These are phyloP conservation scores for Ascochyta koolunga DNA, from an alignment of 2,329 filamentous ascomycete genomes.

Conservation along the genomic window DNA sequence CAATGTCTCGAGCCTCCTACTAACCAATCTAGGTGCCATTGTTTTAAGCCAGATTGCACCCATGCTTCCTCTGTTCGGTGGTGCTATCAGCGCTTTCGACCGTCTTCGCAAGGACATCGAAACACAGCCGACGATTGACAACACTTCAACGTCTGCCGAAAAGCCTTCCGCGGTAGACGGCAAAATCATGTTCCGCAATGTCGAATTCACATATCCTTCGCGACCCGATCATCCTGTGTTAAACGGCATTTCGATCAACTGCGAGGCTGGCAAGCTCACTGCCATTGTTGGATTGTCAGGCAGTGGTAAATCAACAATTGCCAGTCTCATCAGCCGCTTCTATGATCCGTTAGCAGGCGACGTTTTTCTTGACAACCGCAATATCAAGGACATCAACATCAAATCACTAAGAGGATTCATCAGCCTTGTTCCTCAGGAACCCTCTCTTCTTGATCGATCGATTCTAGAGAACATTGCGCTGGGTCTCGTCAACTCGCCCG, in stretches of 20 bases:
- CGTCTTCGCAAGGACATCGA: constrained; percentile 66
- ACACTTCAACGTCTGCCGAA: constrained; percentile 38
- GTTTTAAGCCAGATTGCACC: constrained; percentile 55
- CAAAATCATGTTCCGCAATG: constrained; percentile 46
- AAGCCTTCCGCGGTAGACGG: constrained; percentile 53
- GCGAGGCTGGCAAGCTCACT: constrained; percentile 49
- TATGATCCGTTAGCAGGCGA: constrained; percentile 60
- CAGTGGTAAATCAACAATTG: constrained; percentile 52
- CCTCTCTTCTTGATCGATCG: constrained; percentile 57
- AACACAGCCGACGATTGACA: constrained; percentile 49
- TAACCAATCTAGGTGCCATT: constrained; percentile 48
- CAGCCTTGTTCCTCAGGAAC: constrained; percentile 58
- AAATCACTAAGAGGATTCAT: constrained; percentile 46
- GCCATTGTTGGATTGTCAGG: constrained; percentile 53
- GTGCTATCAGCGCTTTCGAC: constrained; percentile 60
- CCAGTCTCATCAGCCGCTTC: constrained; percentile 45
- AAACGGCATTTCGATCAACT: constrained; percentile 44
- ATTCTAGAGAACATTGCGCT: constrained; percentile 62
- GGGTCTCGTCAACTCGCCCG: constrained; percentile 54
- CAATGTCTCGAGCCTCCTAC: neutral
- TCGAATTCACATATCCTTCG: constrained; percentile 52
- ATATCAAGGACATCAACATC: constrained; percentile 48
- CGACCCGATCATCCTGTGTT: constrained; percentile 49
- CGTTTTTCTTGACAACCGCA: constrained; percentile 61
- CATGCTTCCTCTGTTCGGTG: constrained; percentile 57